A percentile compares a stretch with the other conserved stretches of the same genome.
phyloP scores from a whole-genome alignment of 805 yeast genomes.

The Kuraishia piskuri region DNA sequence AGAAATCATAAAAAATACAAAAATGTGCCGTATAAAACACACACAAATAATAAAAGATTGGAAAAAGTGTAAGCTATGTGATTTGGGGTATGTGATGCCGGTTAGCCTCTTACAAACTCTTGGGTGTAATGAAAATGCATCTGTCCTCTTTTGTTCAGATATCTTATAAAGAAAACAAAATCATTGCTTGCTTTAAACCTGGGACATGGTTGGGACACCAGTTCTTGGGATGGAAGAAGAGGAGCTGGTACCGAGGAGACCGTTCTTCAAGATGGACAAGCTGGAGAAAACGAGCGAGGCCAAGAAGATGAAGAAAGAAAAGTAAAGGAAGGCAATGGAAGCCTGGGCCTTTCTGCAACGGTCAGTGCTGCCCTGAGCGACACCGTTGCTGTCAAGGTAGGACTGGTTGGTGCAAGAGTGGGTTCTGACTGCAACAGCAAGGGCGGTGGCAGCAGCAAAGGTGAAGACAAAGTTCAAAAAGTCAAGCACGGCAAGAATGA shows the following conservation, averaged over 20 bases:
- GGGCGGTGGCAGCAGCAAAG: constrained; percentile 88
- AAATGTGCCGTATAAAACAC: not conserved
- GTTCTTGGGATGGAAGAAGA: constrained; percentile 52
- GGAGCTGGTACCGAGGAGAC: constrained; percentile 47
- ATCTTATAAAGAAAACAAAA: not conserved
- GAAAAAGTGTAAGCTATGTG: not conserved
- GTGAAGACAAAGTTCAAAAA: constrained; percentile 87
- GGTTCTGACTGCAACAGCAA: constrained; percentile 81
- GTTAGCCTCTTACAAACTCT: not conserved
- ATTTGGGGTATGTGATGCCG: constrained; percentile 1
- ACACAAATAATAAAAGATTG: not conserved
- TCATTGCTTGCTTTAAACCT: constrained; percentile 43
- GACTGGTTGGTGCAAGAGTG: constrained; percentile 73
- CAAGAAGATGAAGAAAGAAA: constrained; percentile 69
- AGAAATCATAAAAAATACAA: not conserved
- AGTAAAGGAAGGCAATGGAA: constrained; percentile 72
- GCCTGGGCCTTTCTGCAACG: constrained; percentile 97
- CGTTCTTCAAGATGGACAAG: constrained; percentile 42
- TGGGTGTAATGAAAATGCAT: not conserved
- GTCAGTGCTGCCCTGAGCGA: constrained; percentile 66
- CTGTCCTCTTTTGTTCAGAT: not conserved
- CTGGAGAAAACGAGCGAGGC: constrained; percentile 48
- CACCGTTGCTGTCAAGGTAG: constrained; percentile 58
- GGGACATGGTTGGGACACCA: constrained; percentile 87
- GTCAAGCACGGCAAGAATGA: constrained; percentile 66